Base-by-base conservation (phyloP, 2,329 filamentous ascomycete genomes). In the Calonectria naviculata region DNA sequence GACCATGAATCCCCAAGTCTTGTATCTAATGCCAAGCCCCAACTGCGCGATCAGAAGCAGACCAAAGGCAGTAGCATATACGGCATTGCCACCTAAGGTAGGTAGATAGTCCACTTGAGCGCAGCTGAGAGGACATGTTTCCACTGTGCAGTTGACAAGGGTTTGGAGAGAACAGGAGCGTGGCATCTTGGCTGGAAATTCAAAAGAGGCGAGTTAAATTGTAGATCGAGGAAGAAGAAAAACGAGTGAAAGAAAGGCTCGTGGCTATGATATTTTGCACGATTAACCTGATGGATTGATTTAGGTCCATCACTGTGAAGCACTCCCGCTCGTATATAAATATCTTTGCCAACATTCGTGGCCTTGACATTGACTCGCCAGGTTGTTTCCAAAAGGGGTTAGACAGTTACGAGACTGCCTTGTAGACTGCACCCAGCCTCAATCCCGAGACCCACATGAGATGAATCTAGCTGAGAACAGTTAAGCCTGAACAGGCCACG, bases 31-130 rank as follows among this genome's bases (percentile, higher is more conserved):
- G 26, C 86, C 85, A 13, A 84, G 76, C 24, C 72, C 58, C 8
- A 78, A 38, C 61, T 87, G 85, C 8, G 80, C 38, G 8, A 78
- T 84, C 62, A 89, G 83, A 12, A 86, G 84, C 6, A 88, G 80
- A 15, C 83, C 82, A 73, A 82, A 85, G 17, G 85, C 70, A 31
- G 72, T 79, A 38, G 84, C 76, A 75, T 86, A 85, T 17, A 69
- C 5, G 17, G 61, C 67, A 56, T 74, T 74, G 4, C 70, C 70
- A 58, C 76, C 72, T 71, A 75, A 68, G 13, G 76, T 79, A 4
- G 86, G 85, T 13, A 77, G 82, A 78, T 87, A 87, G 21, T 76
- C 75, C 60, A 84, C 83, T 36, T 86, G 81, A 73, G 58, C 66
- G 31, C 56, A 56, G 58, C 44, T 78, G 42, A 86, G 69, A 5